phyloP scores from a whole-genome alignment of 331 rosid species.

The Phaseolus coccineus region DNA sequence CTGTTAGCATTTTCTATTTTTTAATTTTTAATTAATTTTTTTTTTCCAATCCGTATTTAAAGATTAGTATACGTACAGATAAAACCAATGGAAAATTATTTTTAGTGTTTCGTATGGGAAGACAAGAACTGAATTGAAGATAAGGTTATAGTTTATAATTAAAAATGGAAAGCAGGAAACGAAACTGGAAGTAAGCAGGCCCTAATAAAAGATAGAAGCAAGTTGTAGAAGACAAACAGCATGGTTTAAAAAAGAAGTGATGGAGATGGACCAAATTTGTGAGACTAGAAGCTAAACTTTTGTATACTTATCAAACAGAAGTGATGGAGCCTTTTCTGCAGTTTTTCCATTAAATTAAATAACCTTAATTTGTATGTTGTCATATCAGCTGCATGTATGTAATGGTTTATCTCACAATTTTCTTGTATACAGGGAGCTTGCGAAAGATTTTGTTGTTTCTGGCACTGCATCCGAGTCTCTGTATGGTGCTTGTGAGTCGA shows the following conservation, averaged over 20 bases:
- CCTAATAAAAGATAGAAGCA: conserved; percentile 9
- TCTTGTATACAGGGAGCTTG: conserved; percentile 79
- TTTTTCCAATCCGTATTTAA: too few species aligned
- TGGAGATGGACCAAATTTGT: conserved; percentile 5
- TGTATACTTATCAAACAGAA: not conserved
- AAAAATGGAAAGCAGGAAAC: too few species aligned
- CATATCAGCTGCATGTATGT: conserved; percentile 5
- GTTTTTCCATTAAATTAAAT: conserved; percentile 26
- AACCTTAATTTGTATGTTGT: not conserved
- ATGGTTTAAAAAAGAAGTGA: not conserved
- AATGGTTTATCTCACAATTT: conserved; percentile 36
- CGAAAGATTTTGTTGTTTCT: conserved; percentile 96
- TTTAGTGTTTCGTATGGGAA: too few species aligned
- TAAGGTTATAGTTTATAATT: too few species aligned
- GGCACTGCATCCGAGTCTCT: conserved; percentile 97
- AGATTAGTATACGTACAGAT: too few species aligned
- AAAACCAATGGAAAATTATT: too few species aligned
- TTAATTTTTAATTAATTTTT: too few species aligned
- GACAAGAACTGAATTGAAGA: too few species aligned
- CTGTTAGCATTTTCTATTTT: too few species aligned
- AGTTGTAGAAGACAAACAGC: not conserved
- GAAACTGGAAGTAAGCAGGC: too few species aligned
- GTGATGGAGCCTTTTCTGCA: conserved; percentile 17
- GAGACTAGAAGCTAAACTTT: not conserved
- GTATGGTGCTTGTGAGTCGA: conserved; percentile 96